Evolutionary conservation across 1,284 basidiomycete species (phyloP).

Genomic region (Boletus putidus): DNA sequence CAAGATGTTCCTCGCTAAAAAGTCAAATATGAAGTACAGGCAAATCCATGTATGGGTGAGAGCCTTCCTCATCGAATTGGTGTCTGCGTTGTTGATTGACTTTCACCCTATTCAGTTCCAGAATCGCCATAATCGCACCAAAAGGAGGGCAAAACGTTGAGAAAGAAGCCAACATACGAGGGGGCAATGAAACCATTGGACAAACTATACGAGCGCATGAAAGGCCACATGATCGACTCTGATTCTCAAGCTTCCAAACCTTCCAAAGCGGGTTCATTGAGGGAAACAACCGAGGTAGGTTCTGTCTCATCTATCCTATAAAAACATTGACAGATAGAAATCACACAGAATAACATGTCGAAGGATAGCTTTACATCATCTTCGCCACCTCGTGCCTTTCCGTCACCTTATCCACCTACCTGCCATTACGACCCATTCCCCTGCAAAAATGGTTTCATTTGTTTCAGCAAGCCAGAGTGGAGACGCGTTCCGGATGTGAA

Average conservation of each 20-base stretch:
- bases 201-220: not conserved
- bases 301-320: rapidly evolving
- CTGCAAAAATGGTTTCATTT: conserved; percentile 13
- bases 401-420: conserved; percentile 18
- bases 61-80: not conserved
- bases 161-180: not conserved
- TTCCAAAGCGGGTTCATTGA: rapidly evolving
- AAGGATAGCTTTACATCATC: not conserved
- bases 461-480: conserved; percentile 12
- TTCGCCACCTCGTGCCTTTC: conserved; percentile 26
- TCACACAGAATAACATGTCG: rapidly evolving
- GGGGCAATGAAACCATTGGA: not conserved
- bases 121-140: conserved; percentile 21
- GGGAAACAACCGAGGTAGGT: not conserved
- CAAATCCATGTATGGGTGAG: conserved; percentile 64
- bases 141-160: not conserved
- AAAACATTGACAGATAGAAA: not conserved
- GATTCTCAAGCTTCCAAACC: rapidly evolving
- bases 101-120: too few species aligned
- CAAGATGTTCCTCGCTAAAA: conserved; percentile 44
- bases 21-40: conserved; percentile 47
- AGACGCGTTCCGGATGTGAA: not conserved
- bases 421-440: conserved; percentile 28
- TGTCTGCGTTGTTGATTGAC: too few species aligned
- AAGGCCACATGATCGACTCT: not conserved